A percentile compares a stretch with the other conserved stretches of the same genome.
phyloP scores from a whole-genome alignment of 345 rosid species.

The Geranium rotundifolium region DNA sequence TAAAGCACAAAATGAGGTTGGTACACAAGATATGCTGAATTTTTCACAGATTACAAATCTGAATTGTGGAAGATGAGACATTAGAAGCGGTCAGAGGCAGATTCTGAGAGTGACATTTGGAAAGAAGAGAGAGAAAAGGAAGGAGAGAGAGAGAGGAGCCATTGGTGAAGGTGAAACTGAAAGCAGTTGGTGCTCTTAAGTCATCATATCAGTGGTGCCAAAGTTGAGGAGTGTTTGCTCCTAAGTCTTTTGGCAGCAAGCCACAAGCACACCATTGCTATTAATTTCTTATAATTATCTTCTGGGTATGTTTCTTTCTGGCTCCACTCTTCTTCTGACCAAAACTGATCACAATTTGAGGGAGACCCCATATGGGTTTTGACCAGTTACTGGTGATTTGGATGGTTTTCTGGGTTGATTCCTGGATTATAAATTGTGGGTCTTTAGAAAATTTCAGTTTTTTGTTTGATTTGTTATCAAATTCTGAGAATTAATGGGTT shows the following conservation, averaged over 20 bases:
- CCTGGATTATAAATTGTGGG: too few species aligned
- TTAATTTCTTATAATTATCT: not conserved
- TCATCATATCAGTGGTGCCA: constrained; percentile 1
- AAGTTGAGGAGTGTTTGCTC: not conserved
- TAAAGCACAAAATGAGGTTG: too few species aligned
- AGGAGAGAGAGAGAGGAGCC: too few species aligned
- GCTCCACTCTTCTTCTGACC: not conserved
- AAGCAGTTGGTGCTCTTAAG: constrained; percentile 22
- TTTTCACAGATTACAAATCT: too few species aligned
- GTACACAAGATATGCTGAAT: too few species aligned
- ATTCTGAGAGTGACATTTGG: too few species aligned
- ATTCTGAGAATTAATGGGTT: not conserved
- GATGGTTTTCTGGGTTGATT: not conserved
- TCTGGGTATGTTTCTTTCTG: not conserved
- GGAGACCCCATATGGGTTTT: not conserved
- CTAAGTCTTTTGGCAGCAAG: not conserved
- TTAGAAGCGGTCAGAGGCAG: too few species aligned
- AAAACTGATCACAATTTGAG: not conserved
- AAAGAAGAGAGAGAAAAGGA: too few species aligned
- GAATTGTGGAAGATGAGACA: too few species aligned
- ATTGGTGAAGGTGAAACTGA: too few species aligned
- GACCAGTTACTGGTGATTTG: not conserved
- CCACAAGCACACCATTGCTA: not conserved
- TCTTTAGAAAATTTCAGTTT: too few species aligned
- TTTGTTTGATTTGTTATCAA: not conserved